A percentile compares a stretch with the other conserved stretches of the same genome.
phyloP scores from a whole-genome alignment of 805 yeast species.

The Torulaspora microellipsoides region DNA sequence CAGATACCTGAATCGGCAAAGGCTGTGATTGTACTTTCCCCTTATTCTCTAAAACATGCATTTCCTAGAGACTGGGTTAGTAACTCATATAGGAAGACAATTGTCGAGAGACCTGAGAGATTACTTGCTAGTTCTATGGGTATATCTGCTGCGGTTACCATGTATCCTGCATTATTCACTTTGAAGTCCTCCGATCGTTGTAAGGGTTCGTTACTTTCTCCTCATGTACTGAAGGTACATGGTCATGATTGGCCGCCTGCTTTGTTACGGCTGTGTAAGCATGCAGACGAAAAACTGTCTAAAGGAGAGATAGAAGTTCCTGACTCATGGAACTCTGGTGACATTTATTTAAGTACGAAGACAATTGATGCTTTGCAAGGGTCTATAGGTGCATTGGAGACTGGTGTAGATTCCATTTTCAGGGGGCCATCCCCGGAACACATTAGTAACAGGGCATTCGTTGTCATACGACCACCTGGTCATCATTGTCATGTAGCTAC shows the following conservation, averaged over 20 bases:
- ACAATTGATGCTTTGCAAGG: slow-evolving; percentile 72
- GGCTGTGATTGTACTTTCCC: slow-evolving; percentile 61
- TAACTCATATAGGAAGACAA: slow-evolving; percentile 57
- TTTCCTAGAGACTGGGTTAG: slow-evolving; percentile 76
- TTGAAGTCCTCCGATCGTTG: slow-evolving; percentile 39
- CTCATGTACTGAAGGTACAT: slow-evolving; percentile 66
- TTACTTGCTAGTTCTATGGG: slow-evolving; percentile 74
- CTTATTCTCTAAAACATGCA: slow-evolving; percentile 63
- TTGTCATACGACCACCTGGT: slow-evolving; percentile 76
- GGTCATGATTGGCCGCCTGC: slow-evolving; percentile 69
- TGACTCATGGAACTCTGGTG: slow-evolving; percentile 77
- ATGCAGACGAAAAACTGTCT: slow-evolving; percentile 50
- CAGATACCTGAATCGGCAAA: slow-evolving; percentile 40
- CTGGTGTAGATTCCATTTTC: slow-evolving; percentile 57
- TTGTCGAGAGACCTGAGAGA: slow-evolving; percentile 81
- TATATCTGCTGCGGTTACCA: slow-evolving; percentile 65
- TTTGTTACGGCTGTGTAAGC: slow-evolving; percentile 52
- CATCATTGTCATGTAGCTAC: slow-evolving; percentile 79
- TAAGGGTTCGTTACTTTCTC: slow-evolving; percentile 45
- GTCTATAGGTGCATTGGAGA: slow-evolving; percentile 69
- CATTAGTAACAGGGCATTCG: slow-evolving; percentile 49
- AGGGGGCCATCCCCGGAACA: slow-evolving; percentile 33
- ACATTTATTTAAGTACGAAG: slow-evolving; percentile 63
- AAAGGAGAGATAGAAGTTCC: slow-evolving; percentile 67
- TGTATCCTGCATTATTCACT: slow-evolving; percentile 57